Conservation (phyloP, 768 basidiomycete genomes). For the Cyclocybe cylindracea region DNA sequence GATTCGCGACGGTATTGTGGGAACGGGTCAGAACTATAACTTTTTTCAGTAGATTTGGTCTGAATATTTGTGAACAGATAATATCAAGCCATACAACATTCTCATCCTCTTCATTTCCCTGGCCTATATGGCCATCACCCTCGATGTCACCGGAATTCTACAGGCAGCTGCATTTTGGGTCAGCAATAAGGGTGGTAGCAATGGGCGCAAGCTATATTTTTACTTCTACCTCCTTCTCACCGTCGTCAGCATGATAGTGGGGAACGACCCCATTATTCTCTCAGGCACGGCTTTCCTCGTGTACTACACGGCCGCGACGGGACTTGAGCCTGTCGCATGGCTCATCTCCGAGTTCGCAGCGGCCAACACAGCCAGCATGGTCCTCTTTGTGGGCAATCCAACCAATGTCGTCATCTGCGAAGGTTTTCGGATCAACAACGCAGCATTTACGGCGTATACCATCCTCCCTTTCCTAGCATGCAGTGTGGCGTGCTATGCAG, state of each 20-base stretch:
- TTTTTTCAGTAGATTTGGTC: too few relatives aligned
- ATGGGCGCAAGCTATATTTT: constrained; percentile 72
- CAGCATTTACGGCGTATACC: constrained; percentile 79
- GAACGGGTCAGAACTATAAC: constrained; percentile 21
- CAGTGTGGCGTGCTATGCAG: constrained; percentile 60
- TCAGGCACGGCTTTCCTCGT: constrained; percentile 89
- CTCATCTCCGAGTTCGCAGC: constrained; percentile 76
- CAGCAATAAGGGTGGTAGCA: constrained; percentile 72
- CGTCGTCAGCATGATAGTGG: constrained; percentile 74
- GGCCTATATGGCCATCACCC: constrained; percentile 90
- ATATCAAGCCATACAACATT: constrained; percentile 89
- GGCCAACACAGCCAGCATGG: constrained; percentile 78
- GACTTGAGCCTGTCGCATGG: constrained; percentile 61
- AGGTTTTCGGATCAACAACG: constrained; percentile 78
- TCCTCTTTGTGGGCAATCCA: constrained; percentile 84
- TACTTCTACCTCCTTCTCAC: constrained; percentile 87
- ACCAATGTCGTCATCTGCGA: constrained; percentile 94
- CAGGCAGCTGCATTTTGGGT: constrained; percentile 90
- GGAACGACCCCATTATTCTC: constrained; percentile 93
- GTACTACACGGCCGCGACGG: constrained; percentile 78
- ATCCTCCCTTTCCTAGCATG: constrained; percentile 79
- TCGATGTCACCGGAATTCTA: constrained; percentile 87
- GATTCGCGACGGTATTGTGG: constrained; percentile 78
- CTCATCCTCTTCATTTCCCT: constrained; percentile 90
- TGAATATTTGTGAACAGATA: constrained; percentile 37